These are phyloP conservation scores for Phytophthora fragariaefolia DNA, from an alignment of 352 stramenopile species.

Conservation along the genomic window DNA sequence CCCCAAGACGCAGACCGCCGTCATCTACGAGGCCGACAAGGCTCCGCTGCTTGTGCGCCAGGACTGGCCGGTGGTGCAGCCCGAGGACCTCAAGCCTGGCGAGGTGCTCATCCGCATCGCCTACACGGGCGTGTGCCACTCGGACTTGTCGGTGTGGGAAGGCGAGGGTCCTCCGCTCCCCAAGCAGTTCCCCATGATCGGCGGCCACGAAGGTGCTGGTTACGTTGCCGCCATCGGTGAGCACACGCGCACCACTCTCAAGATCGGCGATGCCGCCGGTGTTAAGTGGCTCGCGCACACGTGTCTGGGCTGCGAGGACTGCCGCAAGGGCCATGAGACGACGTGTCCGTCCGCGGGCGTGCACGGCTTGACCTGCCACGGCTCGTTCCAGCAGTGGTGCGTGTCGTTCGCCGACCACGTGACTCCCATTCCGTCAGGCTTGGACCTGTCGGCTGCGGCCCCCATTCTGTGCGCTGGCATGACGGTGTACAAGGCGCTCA, in stretches of 20 bases:
- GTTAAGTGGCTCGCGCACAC: conserved; percentile 60
- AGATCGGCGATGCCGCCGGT: conserved; percentile 55
- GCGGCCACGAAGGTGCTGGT: conserved; percentile 61
- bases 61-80: conserved; percentile 58
- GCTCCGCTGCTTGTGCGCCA: conserved; percentile 52
- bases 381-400: conserved; percentile 64
- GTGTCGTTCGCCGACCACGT: conserved; percentile 83
- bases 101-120: conserved; percentile 57
- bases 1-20: conserved; percentile 56
- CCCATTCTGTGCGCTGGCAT: conserved; percentile 88
- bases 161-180: conserved; percentile 40
- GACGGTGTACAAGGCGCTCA: conserved; percentile 86
- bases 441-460: conserved; percentile 55
- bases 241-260: conserved; percentile 48
- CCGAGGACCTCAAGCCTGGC: conserved; percentile 47
- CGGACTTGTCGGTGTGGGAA: conserved; percentile 55
- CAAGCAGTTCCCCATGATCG: conserved; percentile 52
- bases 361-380: conserved; percentile 43
- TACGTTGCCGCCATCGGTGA: conserved; percentile 61
- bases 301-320: conserved; percentile 60
- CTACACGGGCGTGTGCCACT: conserved; percentile 59
- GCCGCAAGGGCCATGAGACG: conserved; percentile 54
- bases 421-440: conserved; percentile 64
- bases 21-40: conserved; percentile 59
- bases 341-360: conserved; percentile 26